These are phyloP conservation scores for Saccharum officinarum DNA, from an alignment of 176 grass and related monocot genomes.

Conservation along the genomic window DNA sequence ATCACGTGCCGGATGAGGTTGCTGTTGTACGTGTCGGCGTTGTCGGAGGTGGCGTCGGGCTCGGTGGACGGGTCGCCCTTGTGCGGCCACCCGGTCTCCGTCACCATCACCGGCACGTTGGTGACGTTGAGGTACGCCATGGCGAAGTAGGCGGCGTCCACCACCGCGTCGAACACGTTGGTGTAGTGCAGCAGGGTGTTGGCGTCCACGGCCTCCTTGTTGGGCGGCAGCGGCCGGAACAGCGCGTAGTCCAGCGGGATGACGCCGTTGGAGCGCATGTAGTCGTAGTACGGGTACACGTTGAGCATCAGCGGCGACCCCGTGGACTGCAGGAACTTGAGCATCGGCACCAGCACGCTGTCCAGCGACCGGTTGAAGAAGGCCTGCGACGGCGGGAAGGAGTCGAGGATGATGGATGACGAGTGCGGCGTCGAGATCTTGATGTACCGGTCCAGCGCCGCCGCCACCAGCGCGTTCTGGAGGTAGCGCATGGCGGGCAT, in stretches of 20 bases:
- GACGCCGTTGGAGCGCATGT: slow-evolving; percentile 95
- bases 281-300: slow-evolving; percentile 98
- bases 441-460: slow-evolving; percentile 77
- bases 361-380: slow-evolving; percentile 99
- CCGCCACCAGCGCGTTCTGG: slow-evolving; percentile 88
- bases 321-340: slow-evolving; percentile 86
- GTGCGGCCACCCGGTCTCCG: slow-evolving; percentile 96
- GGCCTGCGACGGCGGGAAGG: slow-evolving; percentile 93
- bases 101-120: slow-evolving; percentile 82
- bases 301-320: slow-evolving; percentile 82
- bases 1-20: slow-evolving; percentile 88
- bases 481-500: slow-evolving; percentile 83
- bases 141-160: slow-evolving; percentile 94
- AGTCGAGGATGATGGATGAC: slow-evolving; percentile 96
- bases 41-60: slow-evolving; percentile 83
- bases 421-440: slow-evolving; percentile 93
- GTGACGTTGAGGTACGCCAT: slow-evolving; percentile 96
- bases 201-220: slow-evolving; percentile 97
- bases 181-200: slow-evolving; percentile 98
- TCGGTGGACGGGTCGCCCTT: slow-evolving; percentile 76
- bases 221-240: slow-evolving; percentile 85
- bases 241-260: slow-evolving; percentile 93
- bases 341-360: slow-evolving; percentile 57
- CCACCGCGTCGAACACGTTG: slow-evolving; percentile 89
- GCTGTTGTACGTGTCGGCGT: slow-evolving; percentile 96